Evolutionary conservation across 2,329 filamentous ascomycete genomes (phyloP), one percentile per base, ranked within the genome.

Genomic region (Phoma sp.): DNA sequence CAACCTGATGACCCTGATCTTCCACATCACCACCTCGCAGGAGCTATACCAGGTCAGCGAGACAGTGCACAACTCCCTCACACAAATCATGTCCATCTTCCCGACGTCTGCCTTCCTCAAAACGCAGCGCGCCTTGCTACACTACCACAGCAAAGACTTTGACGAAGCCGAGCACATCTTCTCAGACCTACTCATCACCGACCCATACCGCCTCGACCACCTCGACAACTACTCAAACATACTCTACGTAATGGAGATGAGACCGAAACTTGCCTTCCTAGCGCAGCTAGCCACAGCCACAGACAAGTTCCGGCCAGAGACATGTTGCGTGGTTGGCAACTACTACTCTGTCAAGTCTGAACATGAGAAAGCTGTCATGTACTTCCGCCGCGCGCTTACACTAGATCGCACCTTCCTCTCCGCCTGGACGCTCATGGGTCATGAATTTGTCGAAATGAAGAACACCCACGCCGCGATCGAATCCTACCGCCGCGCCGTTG

Each of bases 391-490:
- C 21, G 95, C 95, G 0, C 78, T 99, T 19, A 96, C 92, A 0
- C 82, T 99, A 0, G 95, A 99, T 72, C 88, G 94, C 9, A 89
- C 88, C 24, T 99, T 95, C 72, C 83, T 97, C 15, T 96, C 92
- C 0, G 95, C 95, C 1, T 99, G 95, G 95, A 99, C 95, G 0
- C 82, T 99, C 1, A 98, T 99, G 94, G 95, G 95, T 1, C 95
- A 99, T 75, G 95, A 99, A 74, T 99, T 97, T 67, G 92, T 98
- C 49, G 95, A 99, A 76, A 87, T 99, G 77, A 99, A 98, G 72
- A 99, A 99, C 73, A 98, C 94, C 0, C 95, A 99, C 68, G 94
- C 95, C 0, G 95, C 95, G 8, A 98, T 99, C 58, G 95, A 99
- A 74, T 96, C 92, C 1, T 99, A 99, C 71, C 87, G 95, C 1